Evolutionary conservation across 2,329 filamentous ascomycete species (phyloP).

Genomic region (Venturia oleaginea): DNA sequence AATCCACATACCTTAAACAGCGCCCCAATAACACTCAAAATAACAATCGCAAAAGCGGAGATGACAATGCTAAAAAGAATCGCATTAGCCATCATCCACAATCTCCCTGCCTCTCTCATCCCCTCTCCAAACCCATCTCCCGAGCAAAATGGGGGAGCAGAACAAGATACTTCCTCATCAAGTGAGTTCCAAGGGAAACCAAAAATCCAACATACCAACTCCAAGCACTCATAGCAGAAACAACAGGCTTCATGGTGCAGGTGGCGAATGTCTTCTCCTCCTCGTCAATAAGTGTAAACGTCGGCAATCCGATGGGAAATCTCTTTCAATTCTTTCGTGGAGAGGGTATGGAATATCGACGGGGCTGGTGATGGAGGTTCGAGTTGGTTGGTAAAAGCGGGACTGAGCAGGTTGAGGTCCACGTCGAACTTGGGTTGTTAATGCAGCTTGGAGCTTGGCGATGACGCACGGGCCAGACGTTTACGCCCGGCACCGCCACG

Average conservation of each 20-base stretch:
- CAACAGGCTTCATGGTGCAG: constrained; percentile 94
- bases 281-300: no score
- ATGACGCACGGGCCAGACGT: neutral
- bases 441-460: neutral
- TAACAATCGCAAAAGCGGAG: constrained; percentile 55
- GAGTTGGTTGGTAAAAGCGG: neutral
- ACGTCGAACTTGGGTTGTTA: neutral
- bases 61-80: constrained; percentile 54
- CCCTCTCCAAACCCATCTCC: neutral
- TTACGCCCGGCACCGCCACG: neutral
- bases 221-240: constrained; percentile 89
- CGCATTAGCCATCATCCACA: constrained; percentile 43
- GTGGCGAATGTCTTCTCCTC: constrained; percentile 28
- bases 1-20: constrained; percentile 57
- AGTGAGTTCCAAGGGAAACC: no score
- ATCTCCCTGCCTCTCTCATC: neutral
- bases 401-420: neutral
- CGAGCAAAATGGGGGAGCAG: neutral
- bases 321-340: no score
- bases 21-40: constrained; percentile 55
- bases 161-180: no score
- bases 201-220: constrained; percentile 77
- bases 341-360: neutral
- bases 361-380: neutral
- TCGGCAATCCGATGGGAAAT: no score